phyloP scores from a whole-genome alignment of 148 eudicot species.

The Linanthus parryae region DNA sequence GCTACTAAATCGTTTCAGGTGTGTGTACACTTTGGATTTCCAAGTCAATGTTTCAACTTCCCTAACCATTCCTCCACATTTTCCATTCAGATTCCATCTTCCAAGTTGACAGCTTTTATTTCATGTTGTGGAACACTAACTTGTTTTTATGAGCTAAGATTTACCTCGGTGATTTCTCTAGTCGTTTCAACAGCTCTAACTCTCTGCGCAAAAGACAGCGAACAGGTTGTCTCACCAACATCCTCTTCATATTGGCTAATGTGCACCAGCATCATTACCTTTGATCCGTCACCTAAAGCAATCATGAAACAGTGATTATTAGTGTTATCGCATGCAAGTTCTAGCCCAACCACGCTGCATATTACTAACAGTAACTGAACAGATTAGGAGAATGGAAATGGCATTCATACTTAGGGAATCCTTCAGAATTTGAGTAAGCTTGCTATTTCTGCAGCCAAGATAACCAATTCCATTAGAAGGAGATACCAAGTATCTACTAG shows the following conservation, averaged over 20 bases:
- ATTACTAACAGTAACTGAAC: neutral
- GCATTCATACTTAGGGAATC: slow-evolving; percentile 53
- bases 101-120: no score
- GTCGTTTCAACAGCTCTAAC: slow-evolving; percentile 57
- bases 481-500: neutral
- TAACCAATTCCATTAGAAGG: slow-evolving; percentile 3
- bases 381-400: neutral
- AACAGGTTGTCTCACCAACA: slow-evolving; percentile 57
- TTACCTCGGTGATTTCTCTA: slow-evolving; percentile 40
- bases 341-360: no score
- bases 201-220: slow-evolving; percentile 56
- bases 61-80: no score
- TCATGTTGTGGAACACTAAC: no score
- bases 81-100: no score
- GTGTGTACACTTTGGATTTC: no score
- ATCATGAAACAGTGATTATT: no score
- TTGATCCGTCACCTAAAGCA: slow-evolving; percentile 53
- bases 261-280: slow-evolving; percentile 66
- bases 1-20: no score
- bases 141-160: no score
- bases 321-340: no score
- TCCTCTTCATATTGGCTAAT: slow-evolving; percentile 60
- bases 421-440: slow-evolving; percentile 62
- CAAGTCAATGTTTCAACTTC: no score
- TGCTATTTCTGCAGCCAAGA: slow-evolving; percentile 59